phyloP scores from a whole-genome alignment of 768 basidiomycete species.

The Collybiopsis luxurians region DNA sequence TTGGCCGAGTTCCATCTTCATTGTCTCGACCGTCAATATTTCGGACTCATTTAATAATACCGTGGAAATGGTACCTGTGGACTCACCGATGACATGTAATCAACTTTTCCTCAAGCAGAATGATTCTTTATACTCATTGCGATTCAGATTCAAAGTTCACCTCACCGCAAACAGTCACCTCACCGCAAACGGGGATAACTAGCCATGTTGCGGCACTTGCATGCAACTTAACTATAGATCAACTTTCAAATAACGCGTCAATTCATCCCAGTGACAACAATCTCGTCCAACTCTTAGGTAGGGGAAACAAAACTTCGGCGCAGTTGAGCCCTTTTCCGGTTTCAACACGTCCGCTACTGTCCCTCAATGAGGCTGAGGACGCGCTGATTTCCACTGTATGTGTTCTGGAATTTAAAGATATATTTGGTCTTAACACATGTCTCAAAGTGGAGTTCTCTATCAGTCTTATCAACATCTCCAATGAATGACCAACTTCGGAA shows the following conservation, averaged over 20 bases:
- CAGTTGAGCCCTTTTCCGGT: no score
- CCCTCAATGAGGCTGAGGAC: not conserved
- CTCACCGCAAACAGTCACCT: not conserved
- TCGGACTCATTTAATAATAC: not conserved
- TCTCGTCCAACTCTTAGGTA: not conserved
- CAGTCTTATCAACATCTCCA: not conserved
- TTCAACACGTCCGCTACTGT: not conserved
- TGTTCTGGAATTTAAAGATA: not conserved
- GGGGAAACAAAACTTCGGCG: not conserved
- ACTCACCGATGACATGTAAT: conserved; percentile 3
- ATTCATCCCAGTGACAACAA: not conserved
- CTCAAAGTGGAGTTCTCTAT: not conserved
- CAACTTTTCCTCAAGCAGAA: no score
- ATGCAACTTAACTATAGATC: conserved; percentile 5
- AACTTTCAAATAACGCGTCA: not conserved
- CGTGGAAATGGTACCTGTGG: not conserved
- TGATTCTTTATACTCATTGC: no score
- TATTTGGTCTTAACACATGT: not conserved
- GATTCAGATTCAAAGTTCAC: not conserved
- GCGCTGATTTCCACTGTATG: not conserved
- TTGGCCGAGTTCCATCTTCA: not conserved
- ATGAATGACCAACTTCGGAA: not conserved
- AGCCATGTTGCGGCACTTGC: not conserved
- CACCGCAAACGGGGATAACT: no score
- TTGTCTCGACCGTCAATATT: not conserved